A percentile compares a stretch with the other conserved stretches of the same genome.
These are phyloP conservation scores for Metschnikowia matae DNA, from an alignment of 805 yeast species.

Conservation along the genomic window DNA sequence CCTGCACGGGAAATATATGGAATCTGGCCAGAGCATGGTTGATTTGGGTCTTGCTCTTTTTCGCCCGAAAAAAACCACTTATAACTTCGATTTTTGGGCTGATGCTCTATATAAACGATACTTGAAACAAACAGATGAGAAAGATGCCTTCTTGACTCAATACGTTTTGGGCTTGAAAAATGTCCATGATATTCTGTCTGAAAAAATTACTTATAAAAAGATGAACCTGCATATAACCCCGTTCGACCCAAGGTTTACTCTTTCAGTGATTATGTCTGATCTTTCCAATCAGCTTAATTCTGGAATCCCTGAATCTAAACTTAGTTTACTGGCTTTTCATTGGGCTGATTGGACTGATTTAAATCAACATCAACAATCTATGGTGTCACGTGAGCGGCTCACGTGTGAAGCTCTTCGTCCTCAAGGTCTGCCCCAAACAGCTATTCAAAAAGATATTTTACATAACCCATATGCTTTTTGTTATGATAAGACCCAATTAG, in stretches of 20 bases:
- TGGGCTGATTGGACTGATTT: slow-evolving; percentile 21
- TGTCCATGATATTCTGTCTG: neutral
- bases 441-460: slow-evolving; percentile 1
- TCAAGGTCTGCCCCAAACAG: neutral
- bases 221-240: slow-evolving; percentile 8
- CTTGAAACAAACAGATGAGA: neutral
- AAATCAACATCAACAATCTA: slow-evolving; percentile 5
- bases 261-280: slow-evolving; percentile 14
- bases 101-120: slow-evolving; percentile 5
- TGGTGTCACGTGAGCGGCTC: neutral
- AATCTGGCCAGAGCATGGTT: neutral
- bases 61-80: neutral
- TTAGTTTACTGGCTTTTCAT: slow-evolving; percentile 12
- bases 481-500: neutral
- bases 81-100: slow-evolving; percentile 12
- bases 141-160: neutral
- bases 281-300: slow-evolving; percentile 14
- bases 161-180: neutral
- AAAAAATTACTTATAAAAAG: neutral
- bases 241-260: slow-evolving; percentile 21
- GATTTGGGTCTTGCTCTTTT: neutral
- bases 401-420: slow-evolving; percentile 7
- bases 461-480: neutral
- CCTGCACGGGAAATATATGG: neutral
- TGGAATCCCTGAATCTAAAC: neutral